Evolutionary conservation across 2,329 filamentous ascomycete species (phyloP), one percentile per base, ranked within the genome.

Genomic region (Aspergillus sp.): DNA sequence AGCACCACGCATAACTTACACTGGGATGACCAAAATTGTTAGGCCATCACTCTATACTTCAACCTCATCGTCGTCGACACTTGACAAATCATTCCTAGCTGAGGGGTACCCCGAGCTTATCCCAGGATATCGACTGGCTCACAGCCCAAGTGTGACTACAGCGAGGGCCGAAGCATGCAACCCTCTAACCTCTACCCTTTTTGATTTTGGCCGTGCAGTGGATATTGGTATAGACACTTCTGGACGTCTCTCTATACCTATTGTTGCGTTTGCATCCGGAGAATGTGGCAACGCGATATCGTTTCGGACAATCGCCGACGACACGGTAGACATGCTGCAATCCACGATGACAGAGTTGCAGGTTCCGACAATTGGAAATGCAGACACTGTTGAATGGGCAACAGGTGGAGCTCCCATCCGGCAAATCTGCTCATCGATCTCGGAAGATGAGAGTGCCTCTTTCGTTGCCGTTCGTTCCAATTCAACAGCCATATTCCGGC

Each of bases 381-480:
- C 76, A 25, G 81, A 83, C 34, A 73, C 72, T 55, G 77, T 77
- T 7, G 79, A 78, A 65, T 88, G 84, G 84, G 75, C 75, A 34
- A 77, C 79, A 31, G 74, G 76, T 54, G 81, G 80, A 15, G 78
- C 80, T 3, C 80, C 83, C 1, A 81, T 88, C 59, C 82, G 80
- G 63, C 85, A 88, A 66, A 71, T 88, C 3, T 77, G 75, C 66
- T 86, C 86, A 69, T 78, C 83, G 11, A 76, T 80, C 45, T 64
- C 74, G 17, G 68, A 80, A 1, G 77, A 82, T 28, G 74, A 79
- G 59, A 73, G 70, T 46, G 67, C 69, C 19, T 69, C 75, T 6
- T 82, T 83, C 64, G 76, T 87, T 54, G 85, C 84, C 13, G 82
- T 82, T 51, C 82, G 85, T 23, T 77, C 82, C 25, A 70, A 72